A percentile compares a stretch with the other conserved stretches of the same genome.
Conservation (phyloP, 1,284 basidiomycete species). For the Marasmius oreades region DNA sequence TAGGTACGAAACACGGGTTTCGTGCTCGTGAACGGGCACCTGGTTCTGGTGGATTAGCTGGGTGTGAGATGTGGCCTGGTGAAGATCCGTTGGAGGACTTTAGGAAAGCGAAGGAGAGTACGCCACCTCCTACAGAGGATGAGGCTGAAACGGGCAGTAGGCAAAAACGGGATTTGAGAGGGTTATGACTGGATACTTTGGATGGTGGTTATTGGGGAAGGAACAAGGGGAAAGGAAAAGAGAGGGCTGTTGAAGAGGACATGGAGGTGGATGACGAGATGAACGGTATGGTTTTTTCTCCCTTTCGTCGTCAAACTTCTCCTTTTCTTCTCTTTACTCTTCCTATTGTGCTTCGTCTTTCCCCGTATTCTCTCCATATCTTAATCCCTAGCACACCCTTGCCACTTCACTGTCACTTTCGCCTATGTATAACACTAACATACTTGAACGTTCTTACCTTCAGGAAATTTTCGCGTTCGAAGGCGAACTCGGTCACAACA, state of each 20-base stretch:
- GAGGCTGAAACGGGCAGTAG: too few relatives aligned
- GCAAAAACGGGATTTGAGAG: not conserved
- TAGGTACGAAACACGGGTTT: slow-evolving; percentile 69
- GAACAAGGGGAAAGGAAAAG: slow-evolving; percentile 28
- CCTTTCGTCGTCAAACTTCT: not conserved
- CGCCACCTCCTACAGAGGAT: too few relatives aligned
- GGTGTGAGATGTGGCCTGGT: slow-evolving; percentile 49
- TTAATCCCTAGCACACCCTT: not conserved
- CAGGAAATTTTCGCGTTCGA: not conserved
- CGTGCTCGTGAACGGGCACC: slow-evolving; percentile 50
- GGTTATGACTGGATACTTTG: slow-evolving; percentile 9
- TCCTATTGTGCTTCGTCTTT: not conserved
- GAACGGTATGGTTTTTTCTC: not conserved
- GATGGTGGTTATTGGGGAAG: slow-evolving; percentile 21
- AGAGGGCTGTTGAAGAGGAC: slow-evolving; percentile 14
- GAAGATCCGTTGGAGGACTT: slow-evolving; percentile 6
- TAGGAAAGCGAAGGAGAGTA: too few relatives aligned
- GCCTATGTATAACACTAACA: too few relatives aligned
- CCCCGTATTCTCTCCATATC: not conserved
- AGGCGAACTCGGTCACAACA: slow-evolving; percentile 1
- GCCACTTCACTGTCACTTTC: too few relatives aligned
- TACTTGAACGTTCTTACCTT: too few relatives aligned
- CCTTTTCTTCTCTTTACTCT: too few relatives aligned
- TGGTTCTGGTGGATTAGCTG: slow-evolving; percentile 55
- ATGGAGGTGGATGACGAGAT: slow-evolving; percentile 1